A percentile compares a stretch with the other conserved stretches of the same genome.
phyloP scores from a whole-genome alignment of 768 basidiomycete species.

The Mycena pura region DNA sequence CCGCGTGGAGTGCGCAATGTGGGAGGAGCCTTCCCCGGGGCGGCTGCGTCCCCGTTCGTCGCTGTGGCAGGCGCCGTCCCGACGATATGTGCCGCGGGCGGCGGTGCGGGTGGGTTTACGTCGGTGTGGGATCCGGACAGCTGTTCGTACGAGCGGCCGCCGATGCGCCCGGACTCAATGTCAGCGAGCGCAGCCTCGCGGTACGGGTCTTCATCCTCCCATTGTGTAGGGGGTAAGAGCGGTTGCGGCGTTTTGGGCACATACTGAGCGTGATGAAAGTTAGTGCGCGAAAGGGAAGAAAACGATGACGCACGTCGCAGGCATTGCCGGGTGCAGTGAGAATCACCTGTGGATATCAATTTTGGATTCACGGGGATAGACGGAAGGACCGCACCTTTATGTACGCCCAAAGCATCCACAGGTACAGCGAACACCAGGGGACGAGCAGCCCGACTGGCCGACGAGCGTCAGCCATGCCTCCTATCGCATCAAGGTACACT shows the following conservation, averaged over 20 bases:
- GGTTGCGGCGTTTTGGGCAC: constrained; percentile 35
- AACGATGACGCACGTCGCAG: constrained; percentile 57
- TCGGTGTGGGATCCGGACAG: too few species aligned
- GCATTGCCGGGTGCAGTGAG: constrained; percentile 75
- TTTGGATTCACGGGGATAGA: neutral
- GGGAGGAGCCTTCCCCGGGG: too few species aligned
- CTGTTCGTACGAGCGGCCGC: constrained; percentile 53
- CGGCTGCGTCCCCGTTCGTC: neutral
- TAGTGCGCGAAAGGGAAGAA: neutral
- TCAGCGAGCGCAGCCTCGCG: constrained; percentile 17
- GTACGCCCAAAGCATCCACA: constrained; percentile 86
- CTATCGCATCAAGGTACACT: constrained; percentile 41
- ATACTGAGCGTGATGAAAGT: constrained; percentile 28
- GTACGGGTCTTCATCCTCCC: constrained; percentile 7
- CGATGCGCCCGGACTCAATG: constrained; percentile 38
- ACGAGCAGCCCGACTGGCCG: constrained; percentile 69
- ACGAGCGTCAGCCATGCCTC: neutral
- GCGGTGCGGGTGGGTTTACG: neutral
- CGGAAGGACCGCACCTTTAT: constrained; percentile 54
- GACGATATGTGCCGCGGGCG: neutral
- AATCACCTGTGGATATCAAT: constrained; percentile 54
- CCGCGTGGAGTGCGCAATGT: neutral
- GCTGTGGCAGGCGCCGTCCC: neutral
- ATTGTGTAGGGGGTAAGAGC: constrained; percentile 24
- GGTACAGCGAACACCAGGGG: constrained; percentile 64